Conservation (phyloP, 768 basidiomycete genomes). For the Lactarius evosmus region DNA sequence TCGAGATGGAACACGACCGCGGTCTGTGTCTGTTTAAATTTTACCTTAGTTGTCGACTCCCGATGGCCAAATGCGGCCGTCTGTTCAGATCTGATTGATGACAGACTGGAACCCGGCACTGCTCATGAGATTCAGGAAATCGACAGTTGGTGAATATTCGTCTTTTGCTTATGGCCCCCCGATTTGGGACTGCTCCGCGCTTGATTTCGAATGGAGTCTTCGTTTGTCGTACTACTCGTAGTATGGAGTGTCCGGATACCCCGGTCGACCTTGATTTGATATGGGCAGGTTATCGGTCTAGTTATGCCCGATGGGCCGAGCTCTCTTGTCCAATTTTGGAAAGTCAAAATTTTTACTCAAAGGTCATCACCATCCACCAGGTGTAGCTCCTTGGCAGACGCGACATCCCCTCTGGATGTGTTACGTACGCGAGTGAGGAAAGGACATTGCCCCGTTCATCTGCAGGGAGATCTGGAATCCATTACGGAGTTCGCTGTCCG, state of each 20-base stretch:
- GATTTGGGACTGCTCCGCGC: neutral
- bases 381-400: neutral
- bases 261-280: no score
- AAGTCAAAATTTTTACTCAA: neutral
- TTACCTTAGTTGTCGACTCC: neutral
- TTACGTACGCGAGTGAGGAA: neutral
- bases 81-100: constrained; percentile 10
- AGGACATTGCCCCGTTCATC: neutral
- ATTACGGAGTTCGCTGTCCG: neutral
- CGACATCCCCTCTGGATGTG: neutral
- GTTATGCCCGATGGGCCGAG: neutral
- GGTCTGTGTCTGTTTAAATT: neutral
- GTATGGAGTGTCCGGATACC: no score
- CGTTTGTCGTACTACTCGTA: no score
- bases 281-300: no score
- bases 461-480: neutral
- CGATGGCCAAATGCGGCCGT: neutral
- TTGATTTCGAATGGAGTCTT: neutral
- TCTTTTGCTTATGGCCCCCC: neutral
- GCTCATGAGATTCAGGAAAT: neutral
- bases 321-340: neutral
- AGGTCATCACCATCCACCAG: neutral
- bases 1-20: constrained; percentile 1
- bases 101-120: neutral
- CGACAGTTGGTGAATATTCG: neutral